phyloP scores from a whole-genome alignment of 1,284 basidiomycete genomes.

The Neonothopanus nambi region DNA sequence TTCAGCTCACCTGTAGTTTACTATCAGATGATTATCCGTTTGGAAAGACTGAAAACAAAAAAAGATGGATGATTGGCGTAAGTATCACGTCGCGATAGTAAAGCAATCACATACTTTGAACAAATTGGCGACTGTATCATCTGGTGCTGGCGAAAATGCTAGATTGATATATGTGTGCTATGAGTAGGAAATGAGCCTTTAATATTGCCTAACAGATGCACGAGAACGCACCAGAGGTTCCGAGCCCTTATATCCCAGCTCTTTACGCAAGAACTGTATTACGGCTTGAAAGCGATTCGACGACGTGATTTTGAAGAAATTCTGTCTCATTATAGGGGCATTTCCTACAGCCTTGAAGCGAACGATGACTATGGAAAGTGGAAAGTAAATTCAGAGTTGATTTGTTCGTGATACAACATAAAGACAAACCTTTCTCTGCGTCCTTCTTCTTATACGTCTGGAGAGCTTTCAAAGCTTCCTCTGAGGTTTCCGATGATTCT shows the following conservation, averaged over 20 bases:
- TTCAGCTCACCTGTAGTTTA: constrained; percentile 83
- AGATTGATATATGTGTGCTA: constrained; percentile 98
- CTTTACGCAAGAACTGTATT: constrained; percentile 90
- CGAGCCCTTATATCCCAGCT: constrained; percentile 84
- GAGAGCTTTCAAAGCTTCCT: constrained; percentile 68
- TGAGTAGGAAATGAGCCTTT: background rate
- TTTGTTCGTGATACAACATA: background rate
- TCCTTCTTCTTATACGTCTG: constrained; percentile 87
- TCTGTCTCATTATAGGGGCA: constrained; percentile 98
- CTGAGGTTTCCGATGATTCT: constrained; percentile 43
- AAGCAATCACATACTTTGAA: constrained; percentile 62
- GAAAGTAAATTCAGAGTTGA: background rate
- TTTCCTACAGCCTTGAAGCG: constrained; percentile 99
- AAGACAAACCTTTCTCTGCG: constrained; percentile 67
- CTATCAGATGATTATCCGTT: constrained; percentile 92
- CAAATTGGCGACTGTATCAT: constrained; percentile 89
- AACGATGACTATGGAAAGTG: constrained; percentile 74
- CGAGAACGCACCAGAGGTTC: constrained; percentile 78
- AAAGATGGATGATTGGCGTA: constrained; percentile 6
- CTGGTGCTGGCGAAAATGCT: constrained; percentile 93
- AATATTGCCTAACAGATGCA: background rate
- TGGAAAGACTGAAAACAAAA: constrained; percentile 70
- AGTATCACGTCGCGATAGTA: background rate
- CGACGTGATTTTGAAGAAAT: constrained; percentile 97
- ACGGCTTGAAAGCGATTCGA: constrained; percentile 95